Conservation (phyloP, 2,329 filamentous ascomycete species). For the Xylaria digitata region DNA sequence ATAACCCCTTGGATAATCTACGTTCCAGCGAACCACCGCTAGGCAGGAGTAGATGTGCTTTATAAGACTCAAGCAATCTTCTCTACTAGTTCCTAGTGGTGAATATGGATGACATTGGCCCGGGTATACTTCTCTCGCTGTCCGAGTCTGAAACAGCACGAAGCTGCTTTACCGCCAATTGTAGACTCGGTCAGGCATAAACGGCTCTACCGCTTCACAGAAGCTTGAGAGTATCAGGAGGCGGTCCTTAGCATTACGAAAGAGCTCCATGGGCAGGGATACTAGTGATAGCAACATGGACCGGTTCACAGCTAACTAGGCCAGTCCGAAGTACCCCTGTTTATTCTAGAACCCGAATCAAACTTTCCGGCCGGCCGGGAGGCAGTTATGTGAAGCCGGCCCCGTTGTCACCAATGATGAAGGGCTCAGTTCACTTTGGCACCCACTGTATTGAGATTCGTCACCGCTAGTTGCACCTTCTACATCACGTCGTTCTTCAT, state of each 20-base stretch:
- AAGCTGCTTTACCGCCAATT: not conserved
- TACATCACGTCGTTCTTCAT: constrained; percentile 1
- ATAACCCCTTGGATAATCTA: not conserved
- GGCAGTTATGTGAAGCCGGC: not conserved
- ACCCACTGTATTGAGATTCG: not conserved
- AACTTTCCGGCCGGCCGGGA: not conserved
- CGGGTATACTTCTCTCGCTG: constrained; percentile 1
- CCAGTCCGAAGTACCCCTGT: not conserved
- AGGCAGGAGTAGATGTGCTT: not conserved
- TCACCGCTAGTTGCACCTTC: not conserved
- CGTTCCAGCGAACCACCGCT: not conserved
- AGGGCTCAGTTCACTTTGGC: not conserved
- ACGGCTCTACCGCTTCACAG: not conserved
- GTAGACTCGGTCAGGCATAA: not conserved
- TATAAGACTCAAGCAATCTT: not conserved
- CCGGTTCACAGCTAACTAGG: not conserved
- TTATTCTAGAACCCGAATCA: not conserved
- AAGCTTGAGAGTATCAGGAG: not conserved
- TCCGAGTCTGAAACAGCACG: not conserved
- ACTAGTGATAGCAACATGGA: not conserved
- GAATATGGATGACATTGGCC: constrained; percentile 3
- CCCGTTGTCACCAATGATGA: not conserved
- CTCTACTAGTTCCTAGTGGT: not conserved
- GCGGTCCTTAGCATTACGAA: not conserved
- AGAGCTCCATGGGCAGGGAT: not conserved